These are phyloP conservation scores for Mycena rebaudengoi DNA, from an alignment of 768 basidiomycete species.

Conservation along the genomic window DNA sequence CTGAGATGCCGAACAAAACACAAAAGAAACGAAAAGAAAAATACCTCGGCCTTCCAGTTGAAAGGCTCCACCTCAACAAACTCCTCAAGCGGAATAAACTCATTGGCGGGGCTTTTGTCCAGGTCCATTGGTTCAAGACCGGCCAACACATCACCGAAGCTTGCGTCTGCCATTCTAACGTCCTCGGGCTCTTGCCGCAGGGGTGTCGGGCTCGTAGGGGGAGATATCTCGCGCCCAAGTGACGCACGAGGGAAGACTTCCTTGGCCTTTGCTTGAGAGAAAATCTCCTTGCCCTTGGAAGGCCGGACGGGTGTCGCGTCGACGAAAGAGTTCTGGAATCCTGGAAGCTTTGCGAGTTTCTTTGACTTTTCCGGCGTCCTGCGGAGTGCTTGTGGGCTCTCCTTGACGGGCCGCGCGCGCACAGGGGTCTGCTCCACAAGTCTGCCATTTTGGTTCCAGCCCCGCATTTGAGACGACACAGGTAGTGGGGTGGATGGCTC, in stretches of 20 bases:
- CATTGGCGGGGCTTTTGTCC: slow-evolving; percentile 23
- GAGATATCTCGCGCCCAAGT: slow-evolving; percentile 25
- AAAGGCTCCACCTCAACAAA: slow-evolving; percentile 47
- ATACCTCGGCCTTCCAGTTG: slow-evolving; percentile 67
- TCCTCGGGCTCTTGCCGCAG: slow-evolving; percentile 13
- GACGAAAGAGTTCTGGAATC: slow-evolving; percentile 64
- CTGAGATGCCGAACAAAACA: too few species aligned
- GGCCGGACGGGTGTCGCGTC: slow-evolving; percentile 47
- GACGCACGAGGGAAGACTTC: not conserved
- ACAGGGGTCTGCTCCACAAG: slow-evolving; percentile 42
- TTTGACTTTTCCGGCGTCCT: slow-evolving; percentile 46
- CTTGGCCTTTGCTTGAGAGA: slow-evolving; percentile 21
- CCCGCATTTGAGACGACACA: slow-evolving; percentile 49
- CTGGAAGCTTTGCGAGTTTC: slow-evolving; percentile 49
- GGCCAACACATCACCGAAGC: slow-evolving; percentile 9
- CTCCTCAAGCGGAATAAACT: slow-evolving; percentile 39
- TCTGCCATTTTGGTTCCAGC: slow-evolving; percentile 38
- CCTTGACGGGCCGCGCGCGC: slow-evolving; percentile 33
- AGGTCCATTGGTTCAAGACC: not conserved
- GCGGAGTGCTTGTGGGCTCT: slow-evolving; percentile 30
- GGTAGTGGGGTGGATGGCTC: slow-evolving; percentile 53
- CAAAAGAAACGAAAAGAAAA: slow-evolving; percentile 17
- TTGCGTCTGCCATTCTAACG: slow-evolving; percentile 31
- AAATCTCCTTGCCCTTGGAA: too few species aligned
- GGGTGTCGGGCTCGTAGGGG: slow-evolving; percentile 33